These are phyloP conservation scores for Limnomonas spitsbergensis DNA, from an alignment of 139 green algal species.

Conservation along the genomic window DNA sequence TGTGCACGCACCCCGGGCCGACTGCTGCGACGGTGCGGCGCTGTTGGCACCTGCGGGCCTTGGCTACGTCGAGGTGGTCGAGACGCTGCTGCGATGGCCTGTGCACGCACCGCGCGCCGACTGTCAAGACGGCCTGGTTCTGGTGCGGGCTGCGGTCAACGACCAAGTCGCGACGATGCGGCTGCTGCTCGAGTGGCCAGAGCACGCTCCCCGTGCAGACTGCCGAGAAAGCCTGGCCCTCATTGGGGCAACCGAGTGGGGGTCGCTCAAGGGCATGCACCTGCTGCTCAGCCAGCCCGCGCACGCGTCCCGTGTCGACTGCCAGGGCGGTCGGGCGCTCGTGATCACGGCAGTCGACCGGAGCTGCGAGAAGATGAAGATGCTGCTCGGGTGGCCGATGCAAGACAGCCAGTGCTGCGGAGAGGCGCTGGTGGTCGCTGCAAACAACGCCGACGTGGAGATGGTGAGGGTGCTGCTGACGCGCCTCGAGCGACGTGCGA, in stretches of 20 bases:
- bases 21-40: conserved; percentile 2
- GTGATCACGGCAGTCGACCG: neutral
- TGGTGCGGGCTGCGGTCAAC: neutral
- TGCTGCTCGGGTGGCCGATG: conserved; percentile 14
- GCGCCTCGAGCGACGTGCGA: neutral
- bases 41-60: neutral
- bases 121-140: neutral
- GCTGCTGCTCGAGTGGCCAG: conserved; percentile 6
- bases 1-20: neutral
- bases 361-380: neutral
- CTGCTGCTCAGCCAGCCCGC: neutral
- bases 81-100: neutral
- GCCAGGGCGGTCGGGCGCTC: neutral
- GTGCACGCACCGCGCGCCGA: neutral
- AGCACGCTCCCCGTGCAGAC: no score
- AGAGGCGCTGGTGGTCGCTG: neutral
- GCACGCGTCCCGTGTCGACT: no score
- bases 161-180: neutral
- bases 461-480: neutral
- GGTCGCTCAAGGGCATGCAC: neutral
- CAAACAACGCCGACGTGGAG: neutral
- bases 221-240: neutral
- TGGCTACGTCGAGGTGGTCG: conserved; percentile 3
- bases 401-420: neutral
- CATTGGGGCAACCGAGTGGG: neutral